Conservation (phyloP, 108 stramenopile species). For the Cyclotella cryptica region DNA sequence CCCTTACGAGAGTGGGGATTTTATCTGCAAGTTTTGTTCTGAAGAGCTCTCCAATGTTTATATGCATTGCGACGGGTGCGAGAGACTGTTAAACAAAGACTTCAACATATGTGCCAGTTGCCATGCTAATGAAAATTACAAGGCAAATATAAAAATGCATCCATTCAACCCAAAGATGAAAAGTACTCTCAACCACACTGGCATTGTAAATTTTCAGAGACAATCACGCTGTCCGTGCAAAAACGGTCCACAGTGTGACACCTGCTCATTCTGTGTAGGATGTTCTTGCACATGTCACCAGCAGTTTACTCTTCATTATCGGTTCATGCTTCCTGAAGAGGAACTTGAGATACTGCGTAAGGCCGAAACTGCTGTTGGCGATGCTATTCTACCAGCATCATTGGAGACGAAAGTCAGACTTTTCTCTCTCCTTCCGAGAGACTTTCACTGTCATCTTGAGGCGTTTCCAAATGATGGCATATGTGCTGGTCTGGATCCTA, state of each 20-base stretch:
- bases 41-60: slow-evolving; percentile 87
- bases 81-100: slow-evolving; percentile 79
- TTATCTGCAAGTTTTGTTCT: slow-evolving; percentile 71
- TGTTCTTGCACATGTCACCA: slow-evolving; percentile 82
- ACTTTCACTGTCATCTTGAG: not conserved
- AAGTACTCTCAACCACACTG: slow-evolving; percentile 71
- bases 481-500: no score
- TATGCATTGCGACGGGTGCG: slow-evolving; percentile 90
- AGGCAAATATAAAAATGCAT: slow-evolving; percentile 56
- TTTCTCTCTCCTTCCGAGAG: slow-evolving; percentile 33
- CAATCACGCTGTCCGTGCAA: slow-evolving; percentile 68
- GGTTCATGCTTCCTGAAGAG: slow-evolving; percentile 61
- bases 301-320: slow-evolving; percentile 65
- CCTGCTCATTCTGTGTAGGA: slow-evolving; percentile 66
- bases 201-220: slow-evolving; percentile 34
- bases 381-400: slow-evolving; percentile 19
- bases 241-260: slow-evolving; percentile 61
- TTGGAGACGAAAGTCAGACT: slow-evolving; percentile 44
- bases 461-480: slow-evolving; percentile 18
- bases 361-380: slow-evolving; percentile 47
- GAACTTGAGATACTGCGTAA: slow-evolving; percentile 49
- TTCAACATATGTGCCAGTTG: slow-evolving; percentile 86
- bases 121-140: slow-evolving; percentile 56
- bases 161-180: slow-evolving; percentile 56
- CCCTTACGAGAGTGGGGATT: slow-evolving; percentile 69